phyloP scores from a whole-genome alignment of 768 basidiomycete genomes.

The Kwoniella sp. region DNA sequence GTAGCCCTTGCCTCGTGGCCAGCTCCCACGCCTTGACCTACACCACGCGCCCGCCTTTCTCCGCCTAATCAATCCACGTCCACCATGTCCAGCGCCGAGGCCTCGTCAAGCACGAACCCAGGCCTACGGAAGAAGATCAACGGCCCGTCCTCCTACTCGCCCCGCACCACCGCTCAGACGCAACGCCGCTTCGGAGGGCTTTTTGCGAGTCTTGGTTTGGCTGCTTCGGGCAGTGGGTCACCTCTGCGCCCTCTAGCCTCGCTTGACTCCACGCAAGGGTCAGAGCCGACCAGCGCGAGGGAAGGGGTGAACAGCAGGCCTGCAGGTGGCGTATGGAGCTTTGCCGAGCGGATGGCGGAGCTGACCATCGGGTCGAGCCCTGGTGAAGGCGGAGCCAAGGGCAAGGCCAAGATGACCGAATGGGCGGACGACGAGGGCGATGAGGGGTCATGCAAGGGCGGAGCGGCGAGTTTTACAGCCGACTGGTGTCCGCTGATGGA shows the following conservation, averaged over 20 bases:
- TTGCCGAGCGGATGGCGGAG: constrained; percentile 11
- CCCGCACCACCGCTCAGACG: constrained; percentile 23
- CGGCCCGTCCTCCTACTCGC: constrained; percentile 28
- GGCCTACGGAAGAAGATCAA: constrained; percentile 15
- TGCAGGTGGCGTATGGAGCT: constrained; percentile 9
- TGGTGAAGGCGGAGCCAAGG: background rate
- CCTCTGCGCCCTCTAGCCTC: background rate
- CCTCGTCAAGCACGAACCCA: too few species aligned
- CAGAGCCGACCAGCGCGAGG: background rate
- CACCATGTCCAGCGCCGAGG: too few species aligned
- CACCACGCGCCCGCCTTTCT: too few species aligned
- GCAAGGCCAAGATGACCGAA: background rate
- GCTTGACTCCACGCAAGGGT: background rate
- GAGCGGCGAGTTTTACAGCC: background rate
- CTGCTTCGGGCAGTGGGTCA: constrained; percentile 1
- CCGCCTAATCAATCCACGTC: too few species aligned
- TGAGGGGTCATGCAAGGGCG: background rate
- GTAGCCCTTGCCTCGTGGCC: too few species aligned
- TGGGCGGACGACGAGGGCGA: constrained; percentile 1
- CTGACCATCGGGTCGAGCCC: constrained; percentile 5
- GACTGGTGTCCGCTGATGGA: constrained; percentile 1
- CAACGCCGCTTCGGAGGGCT: constrained; percentile 20
- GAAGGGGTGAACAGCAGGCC: background rate
- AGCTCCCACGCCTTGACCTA: too few species aligned
- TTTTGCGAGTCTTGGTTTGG: constrained; percentile 3